Evolutionary conservation across 2,329 filamentous ascomycete genomes (phyloP), one percentile per base, ranked within the genome.

Genomic region (Fusarium metavorans): DNA sequence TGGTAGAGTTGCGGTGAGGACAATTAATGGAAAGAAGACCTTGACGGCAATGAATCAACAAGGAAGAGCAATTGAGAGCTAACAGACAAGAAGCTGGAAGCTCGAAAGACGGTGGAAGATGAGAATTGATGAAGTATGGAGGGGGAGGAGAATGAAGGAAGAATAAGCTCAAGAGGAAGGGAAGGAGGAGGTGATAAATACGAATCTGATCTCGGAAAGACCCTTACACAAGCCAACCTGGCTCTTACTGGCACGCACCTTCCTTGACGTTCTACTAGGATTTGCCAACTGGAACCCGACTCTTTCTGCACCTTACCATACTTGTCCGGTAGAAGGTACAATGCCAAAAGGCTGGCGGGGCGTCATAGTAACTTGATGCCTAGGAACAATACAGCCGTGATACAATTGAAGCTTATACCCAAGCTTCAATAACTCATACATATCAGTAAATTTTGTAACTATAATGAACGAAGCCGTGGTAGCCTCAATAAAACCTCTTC

Each of bases 121-220:
- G 57, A 50, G 58, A 52, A 66, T 54, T 52, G 64, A 56, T 64
- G 37, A 39, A 64, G 62, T 60, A 69, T 66, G 71, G 62, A 65
- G 68, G 64, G 62, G 56, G 30, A 68, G 59, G 48, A 57, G 60
- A 65, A 69, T 65, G 71, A 60, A 63, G 68, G 64, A 68, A 70
- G 68, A 67, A 64, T 34, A 23, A 61, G 58, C 37, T 65, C 30
- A 37, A 54, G 59, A 67, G 41, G 45, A 72, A 23, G 67, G 71
- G 71, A 67, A 72, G 66, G 70, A 74, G 66, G 70, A 63, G 54
- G 64, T 63, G 52, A 70, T 65, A 76, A 77, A 75, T 78, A 76
- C 69, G 71, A 74, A 67, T 66, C 63, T 60, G 72, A 75, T 76
- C 64, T 74, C 48, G 73, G 71, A 64, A 61, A 67, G 63, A 75